Base-by-base conservation (phyloP, 2,329 filamentous ascomycete species). In the Meredithiella fracta region DNA sequence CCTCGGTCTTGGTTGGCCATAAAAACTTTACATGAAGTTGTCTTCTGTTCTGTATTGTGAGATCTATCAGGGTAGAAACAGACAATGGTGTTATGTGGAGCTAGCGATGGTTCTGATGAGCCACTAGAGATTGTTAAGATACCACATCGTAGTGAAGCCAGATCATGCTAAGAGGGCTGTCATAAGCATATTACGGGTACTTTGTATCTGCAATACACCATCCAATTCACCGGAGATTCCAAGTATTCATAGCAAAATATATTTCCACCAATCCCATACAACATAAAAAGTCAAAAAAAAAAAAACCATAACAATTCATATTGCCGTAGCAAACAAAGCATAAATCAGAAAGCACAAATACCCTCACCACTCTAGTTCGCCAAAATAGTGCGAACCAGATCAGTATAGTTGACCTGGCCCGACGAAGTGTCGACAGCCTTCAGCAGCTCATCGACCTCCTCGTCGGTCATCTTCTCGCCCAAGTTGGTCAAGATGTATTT, bases 381-480 rank as follows among this genome's bases (percentile, higher is more conserved):
- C 62, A 92, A 82, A 66, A 92, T 89, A 54, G 86, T 91, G 65
- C 86, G 83, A 65, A 92, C 86, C 59, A 92, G 83, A 60, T 92
- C 89, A 62, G 85, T 90, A 71, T 98, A 98, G 75, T 97, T 95
- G 70, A 98, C 87, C 78, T 97, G 90, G 63, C 91, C 90, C 56
- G 85, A 91, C 72, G 85, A 92, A 60, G 90, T 94, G 68, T 98
- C 92, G 62, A 97, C 91, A 0, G 90, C 89, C 82, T 97, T 98
- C 69, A 98, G 82, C 67, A 98, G 78, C 78, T 98, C 92, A 69
- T 97, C 91, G 51, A 98, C 92, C 76, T 98, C 92, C 61, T 97
- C 92, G 65, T 98, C 91, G 60, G 85, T 87, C 89, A 98, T 96
- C 78, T 97, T 97, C 83, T 98, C 92, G 65, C 92, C 92, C 64